Base-by-base conservation (phyloP, 2,329 filamentous ascomycete species). In the Didymella arachidicola region DNA sequence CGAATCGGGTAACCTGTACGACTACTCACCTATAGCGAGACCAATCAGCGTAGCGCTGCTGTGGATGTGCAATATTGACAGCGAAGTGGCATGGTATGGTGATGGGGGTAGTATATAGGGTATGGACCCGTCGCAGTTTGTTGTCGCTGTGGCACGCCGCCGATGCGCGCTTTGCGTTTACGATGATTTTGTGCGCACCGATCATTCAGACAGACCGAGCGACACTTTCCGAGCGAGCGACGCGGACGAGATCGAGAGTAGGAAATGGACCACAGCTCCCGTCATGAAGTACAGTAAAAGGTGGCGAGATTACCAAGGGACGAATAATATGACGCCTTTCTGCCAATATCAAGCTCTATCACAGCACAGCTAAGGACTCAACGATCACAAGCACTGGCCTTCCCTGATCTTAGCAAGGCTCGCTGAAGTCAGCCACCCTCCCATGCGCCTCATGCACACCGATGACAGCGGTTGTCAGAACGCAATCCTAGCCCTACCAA, bases 1-100 rank as follows among this genome's bases (percentile, higher is more conserved):
- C 54, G 1, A 42, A 57, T 46, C 27, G 44, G 54, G 54, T 27
- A 52, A 57, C 50, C 26, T 43, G 47, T 47, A 57, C 54, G 45
- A 57, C 54, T 43, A 57, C 46, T 57, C 54, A 29, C 8, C 32
- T 27, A 8, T 19, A 11, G 34, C 26, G 7, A 41, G 19, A 43
- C 54, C 54, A 57, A 57, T 57, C 39, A 49, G 2, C 2, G 8
- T 11, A n/a, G 5, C 6, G 27, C 22, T 46, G 54, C 19, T 5
- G 34, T 47, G 18, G 3, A 19, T 25, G 36, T 25, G 26, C 34
- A 52, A 12, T 22, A 32, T 34, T 30, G 27, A 57, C 42, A 51
- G 19, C 47, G 19, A 42, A 42, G 54, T 36, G 7, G 7, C 25
- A 19, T 44, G 8, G 27, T 22, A 36, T n/a, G 19, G 3, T 16